Evolutionary conservation across 2,329 filamentous ascomycete genomes (phyloP).

Genomic region (Capronia coronata): DNA sequence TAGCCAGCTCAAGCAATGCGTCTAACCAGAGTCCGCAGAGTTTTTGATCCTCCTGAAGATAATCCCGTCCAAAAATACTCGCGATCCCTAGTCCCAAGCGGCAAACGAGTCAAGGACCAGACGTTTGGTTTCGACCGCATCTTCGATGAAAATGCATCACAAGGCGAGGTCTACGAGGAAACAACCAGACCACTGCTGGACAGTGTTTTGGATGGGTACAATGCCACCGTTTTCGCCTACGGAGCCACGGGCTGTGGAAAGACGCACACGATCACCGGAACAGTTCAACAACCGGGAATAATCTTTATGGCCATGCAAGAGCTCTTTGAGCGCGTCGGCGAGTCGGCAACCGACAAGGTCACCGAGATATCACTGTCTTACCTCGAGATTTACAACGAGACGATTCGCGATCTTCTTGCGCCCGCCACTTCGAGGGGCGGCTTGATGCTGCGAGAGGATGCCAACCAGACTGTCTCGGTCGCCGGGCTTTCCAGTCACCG

Average conservation of each 20-base stretch:
- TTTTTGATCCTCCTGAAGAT: slow-evolving; percentile 96
- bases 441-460: slow-evolving; percentile 88
- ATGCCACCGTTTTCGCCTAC: slow-evolving; percentile 97
- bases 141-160: slow-evolving; percentile 90
- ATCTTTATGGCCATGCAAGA: slow-evolving; percentile 99
- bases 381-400: slow-evolving; percentile 98
- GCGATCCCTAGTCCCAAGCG: slow-evolving; percentile 69
- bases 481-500: slow-evolving; percentile 84
- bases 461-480: slow-evolving; percentile 86
- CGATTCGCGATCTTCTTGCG: slow-evolving; percentile 89
- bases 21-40: slow-evolving; percentile 48
- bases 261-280: slow-evolving; percentile 95
- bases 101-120: slow-evolving; percentile 93
- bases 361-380: slow-evolving; percentile 92
- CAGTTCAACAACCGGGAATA: slow-evolving; percentile 85
- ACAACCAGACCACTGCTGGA: slow-evolving; percentile 87
- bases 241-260: slow-evolving; percentile 97
- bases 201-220: slow-evolving; percentile 93
- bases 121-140: slow-evolving; percentile 95
- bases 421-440: slow-evolving; percentile 74
- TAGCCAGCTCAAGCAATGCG: background rate
- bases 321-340: slow-evolving; percentile 90
- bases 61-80: slow-evolving; percentile 84
- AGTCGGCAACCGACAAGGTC: slow-evolving; percentile 74
- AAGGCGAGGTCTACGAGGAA: slow-evolving; percentile 89